Evolutionary conservation across 2,329 filamentous ascomycete genomes (phyloP).

Genomic region (Thermothelomyces thermophilus): DNA sequence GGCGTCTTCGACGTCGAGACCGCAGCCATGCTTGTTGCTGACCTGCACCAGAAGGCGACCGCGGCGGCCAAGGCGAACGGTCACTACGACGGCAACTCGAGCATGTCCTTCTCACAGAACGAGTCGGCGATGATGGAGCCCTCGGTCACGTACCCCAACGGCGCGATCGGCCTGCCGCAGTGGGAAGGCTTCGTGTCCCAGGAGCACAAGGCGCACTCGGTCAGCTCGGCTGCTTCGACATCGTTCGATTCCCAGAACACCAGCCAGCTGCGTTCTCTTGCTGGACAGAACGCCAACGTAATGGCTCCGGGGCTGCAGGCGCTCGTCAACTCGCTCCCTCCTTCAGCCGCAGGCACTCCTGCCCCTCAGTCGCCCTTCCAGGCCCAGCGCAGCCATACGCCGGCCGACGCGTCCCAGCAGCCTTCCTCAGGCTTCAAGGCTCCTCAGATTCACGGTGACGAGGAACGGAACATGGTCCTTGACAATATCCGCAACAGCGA

Average conservation of each 20-base stretch:
- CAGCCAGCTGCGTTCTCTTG: constrained; percentile 52
- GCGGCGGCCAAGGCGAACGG: constrained; percentile 56
- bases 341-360: constrained; percentile 62
- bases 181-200: constrained; percentile 83
- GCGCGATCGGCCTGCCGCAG: constrained; percentile 73
- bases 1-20: constrained; percentile 93
- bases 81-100: constrained; percentile 50
- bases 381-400: constrained; percentile 60
- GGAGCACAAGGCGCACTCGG: constrained; percentile 71
- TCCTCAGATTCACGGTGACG: constrained; percentile 76
- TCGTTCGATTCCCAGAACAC: constrained; percentile 63
- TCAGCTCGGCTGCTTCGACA: constrained; percentile 56
- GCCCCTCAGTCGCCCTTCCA: constrained; percentile 68
- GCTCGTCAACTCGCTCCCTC: constrained; percentile 65
- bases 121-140: constrained; percentile 69
- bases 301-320: constrained; percentile 61
- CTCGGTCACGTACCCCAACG: constrained; percentile 67
- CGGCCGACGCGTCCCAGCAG: constrained; percentile 61
- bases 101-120: constrained; percentile 67
- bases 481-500: constrained; percentile 81
- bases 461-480: constrained; percentile 76
- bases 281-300: constrained; percentile 54
- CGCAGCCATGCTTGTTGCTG: constrained; percentile 96
- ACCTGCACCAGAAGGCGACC: constrained; percentile 93
- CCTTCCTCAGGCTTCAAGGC: constrained; percentile 63